Percentiles rank a stretch among this genome's conserved stretches.
phyloP scores from a whole-genome alignment of 352 stramenopile species.

The Phytophthora pistaciae region DNA sequence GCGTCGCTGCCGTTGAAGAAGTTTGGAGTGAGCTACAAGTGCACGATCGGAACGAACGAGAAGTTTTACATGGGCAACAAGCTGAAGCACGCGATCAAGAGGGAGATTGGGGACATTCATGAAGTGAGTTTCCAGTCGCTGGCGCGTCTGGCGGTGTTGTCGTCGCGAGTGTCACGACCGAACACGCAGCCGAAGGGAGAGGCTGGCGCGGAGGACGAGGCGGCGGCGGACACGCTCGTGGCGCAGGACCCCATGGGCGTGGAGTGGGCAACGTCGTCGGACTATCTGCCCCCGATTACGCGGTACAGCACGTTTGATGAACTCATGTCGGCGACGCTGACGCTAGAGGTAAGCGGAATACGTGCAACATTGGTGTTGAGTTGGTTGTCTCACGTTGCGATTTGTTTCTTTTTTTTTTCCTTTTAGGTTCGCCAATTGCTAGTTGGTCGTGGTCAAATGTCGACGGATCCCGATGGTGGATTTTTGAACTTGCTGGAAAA shows the following conservation, averaged over 20 bases:
- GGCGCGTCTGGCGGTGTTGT: conserved; percentile 82
- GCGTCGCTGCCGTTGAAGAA: conserved; percentile 89
- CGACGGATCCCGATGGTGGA: conserved; percentile 82
- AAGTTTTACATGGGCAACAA: conserved; percentile 90
- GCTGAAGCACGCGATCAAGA: conserved; percentile 83
- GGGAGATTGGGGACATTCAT: conserved; percentile 79
- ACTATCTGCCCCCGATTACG: conserved; percentile 85
- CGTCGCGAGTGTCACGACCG: conserved; percentile 77
- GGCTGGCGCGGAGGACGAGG: conserved; percentile 51
- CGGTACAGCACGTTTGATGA: conserved; percentile 92
- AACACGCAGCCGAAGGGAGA: conserved; percentile 67
- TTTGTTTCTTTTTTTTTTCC: background rate
- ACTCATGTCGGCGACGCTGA: conserved; percentile 90
- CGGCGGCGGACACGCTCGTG: conserved; percentile 56
- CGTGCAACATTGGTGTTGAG: background rate
- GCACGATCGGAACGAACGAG: conserved; percentile 88
- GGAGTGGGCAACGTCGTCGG: conserved; percentile 68
- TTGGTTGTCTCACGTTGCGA: background rate
- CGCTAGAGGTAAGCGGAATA: conserved; percentile 69
- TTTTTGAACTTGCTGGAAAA: conserved; percentile 88
- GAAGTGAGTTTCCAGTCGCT: conserved; percentile 91
- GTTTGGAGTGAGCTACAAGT: conserved; percentile 92
- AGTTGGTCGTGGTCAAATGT: conserved; percentile 86
- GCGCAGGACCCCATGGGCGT: conserved; percentile 84
- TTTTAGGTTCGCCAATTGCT: conserved; percentile 78